Conservation (phyloP, 306 rosid species). For the Castanospermum australe region DNA sequence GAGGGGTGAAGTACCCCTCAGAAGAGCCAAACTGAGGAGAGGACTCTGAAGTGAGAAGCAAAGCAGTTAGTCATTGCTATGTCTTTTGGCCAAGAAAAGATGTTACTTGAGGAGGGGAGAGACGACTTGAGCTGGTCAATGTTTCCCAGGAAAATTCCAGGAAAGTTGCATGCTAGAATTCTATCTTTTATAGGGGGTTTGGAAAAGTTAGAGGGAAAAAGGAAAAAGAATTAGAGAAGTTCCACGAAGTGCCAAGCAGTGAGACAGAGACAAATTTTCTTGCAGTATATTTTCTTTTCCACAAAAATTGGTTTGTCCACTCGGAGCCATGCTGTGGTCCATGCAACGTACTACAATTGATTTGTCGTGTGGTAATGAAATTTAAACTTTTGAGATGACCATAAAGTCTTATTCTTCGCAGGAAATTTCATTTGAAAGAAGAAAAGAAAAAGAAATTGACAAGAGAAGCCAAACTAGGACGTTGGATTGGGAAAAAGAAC, state of each 20-base stretch:
- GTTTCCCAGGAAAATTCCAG: neutral
- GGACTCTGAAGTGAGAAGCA: neutral
- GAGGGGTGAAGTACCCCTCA: neutral
- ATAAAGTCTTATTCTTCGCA: neutral
- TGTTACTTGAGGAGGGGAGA: neutral
- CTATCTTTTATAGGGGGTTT: neutral
- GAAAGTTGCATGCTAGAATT: neutral
- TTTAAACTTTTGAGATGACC: neutral
- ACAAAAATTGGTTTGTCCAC: too few relatives aligned
- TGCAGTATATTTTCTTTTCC: neutral
- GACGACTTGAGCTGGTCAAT: neutral
- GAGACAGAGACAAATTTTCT: neutral
- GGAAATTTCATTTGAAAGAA: constrained; percentile 4
- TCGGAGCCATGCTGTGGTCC: neutral
- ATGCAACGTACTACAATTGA: neutral
- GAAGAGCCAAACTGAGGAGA: neutral
- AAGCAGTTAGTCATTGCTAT: neutral
- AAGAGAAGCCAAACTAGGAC: neutral
- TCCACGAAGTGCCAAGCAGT: neutral
- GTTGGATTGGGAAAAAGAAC: too few relatives aligned
- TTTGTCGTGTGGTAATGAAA: neutral
- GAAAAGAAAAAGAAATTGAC: neutral
- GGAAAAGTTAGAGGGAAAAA: neutral
- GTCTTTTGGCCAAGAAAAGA: neutral
- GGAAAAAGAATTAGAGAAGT: neutral